phyloP scores from a whole-genome alignment of 192 early-diverging fungal species.

The Podochytrium sp. region DNA sequence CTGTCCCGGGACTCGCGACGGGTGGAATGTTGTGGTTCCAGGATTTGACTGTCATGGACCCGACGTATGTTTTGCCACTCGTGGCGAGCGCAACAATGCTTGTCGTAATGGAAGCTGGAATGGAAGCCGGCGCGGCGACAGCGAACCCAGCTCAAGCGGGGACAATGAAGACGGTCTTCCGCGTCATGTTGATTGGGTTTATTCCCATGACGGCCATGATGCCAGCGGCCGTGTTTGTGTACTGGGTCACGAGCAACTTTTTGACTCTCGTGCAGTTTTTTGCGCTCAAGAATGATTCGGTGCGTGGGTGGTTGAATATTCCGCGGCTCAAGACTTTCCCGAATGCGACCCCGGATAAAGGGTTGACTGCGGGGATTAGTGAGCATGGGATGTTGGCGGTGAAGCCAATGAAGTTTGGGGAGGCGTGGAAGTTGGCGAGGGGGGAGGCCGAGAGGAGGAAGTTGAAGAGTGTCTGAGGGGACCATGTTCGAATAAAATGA shows the following conservation, averaged over 20 bases:
- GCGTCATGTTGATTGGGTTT: conserved; percentile 26
- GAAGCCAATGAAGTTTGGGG: conserved; percentile 28
- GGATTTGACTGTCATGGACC: conserved; percentile 81
- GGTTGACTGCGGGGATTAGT: background rate
- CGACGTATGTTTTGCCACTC: conserved; percentile 80
- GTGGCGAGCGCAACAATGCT: conserved; percentile 73
- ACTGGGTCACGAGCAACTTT: conserved; percentile 81
- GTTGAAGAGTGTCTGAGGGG: background rate
- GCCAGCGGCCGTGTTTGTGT: conserved; percentile 75
- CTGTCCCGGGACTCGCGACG: conserved; percentile 71
- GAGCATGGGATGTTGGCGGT: conserved; percentile 18
- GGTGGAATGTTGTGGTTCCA: conserved; percentile 86
- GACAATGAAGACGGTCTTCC: conserved; percentile 36
- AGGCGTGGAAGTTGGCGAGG: conserved; percentile 36
- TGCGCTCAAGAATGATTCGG: conserved; percentile 59
- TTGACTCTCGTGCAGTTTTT: conserved; percentile 73
- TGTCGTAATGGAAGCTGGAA: conserved; percentile 60
- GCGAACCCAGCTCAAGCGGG: background rate
- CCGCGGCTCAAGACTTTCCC: conserved; percentile 30
- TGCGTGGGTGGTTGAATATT: conserved; percentile 66
- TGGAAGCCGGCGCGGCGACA: background rate
- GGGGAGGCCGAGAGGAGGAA: conserved; percentile 32
- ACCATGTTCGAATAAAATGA: too few species aligned
- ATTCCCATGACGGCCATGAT: conserved; percentile 36
- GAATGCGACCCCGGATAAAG: background rate